Base-by-base conservation (phyloP, 1,284 basidiomycete genomes). In the Anthracocystis setariae region DNA sequence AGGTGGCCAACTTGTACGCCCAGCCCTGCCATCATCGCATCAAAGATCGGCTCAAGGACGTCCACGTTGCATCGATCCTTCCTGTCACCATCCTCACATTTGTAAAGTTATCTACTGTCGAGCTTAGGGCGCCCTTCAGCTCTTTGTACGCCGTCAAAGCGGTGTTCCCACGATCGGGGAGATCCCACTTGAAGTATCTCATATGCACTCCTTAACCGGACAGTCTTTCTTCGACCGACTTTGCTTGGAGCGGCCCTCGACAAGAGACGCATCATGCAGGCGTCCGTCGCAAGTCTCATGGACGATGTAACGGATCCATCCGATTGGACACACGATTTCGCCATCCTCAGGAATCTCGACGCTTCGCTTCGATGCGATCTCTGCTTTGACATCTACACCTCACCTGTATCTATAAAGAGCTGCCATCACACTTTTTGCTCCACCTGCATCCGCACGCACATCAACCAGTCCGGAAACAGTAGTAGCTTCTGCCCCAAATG, bases 401-500 rank as follows among this genome's bases (percentile, higher is more conserved):
- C 78, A 2, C 80, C 80, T 10, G 80, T 82, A 24, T 72, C 76
- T 12, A 48, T 82, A 40, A 73, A 71, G 44, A 76, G 73, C 51
- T 82, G 80, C 46, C 39, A 61, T 20, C 80, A 82, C 46, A 57
- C 74, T 13, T 82, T 79, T 43, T 82, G 80, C 73, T 80, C 78
- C 13, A 54, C 59, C 12, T 82, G 80, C 55, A 78, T 82, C 13
- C 78, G 80, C 18, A 78, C 66, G 13, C 75, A 78, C 45, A 80
- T 82, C 66, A 82, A 82, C 42, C 78, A 82, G 52, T 63, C 77
- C 3, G 73, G 76, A 23, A 74, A 65, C 27, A 48, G 44, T 23
- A 76, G 80, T 12, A 49, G 65, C 25, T 76, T 78, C 58, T 82
- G 80, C 48, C 80, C 80, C 52, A 78, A 79, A 38, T 82, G 80